Conservation (phyloP, 306 rosid species). For the Dryas alaskensis region DNA sequence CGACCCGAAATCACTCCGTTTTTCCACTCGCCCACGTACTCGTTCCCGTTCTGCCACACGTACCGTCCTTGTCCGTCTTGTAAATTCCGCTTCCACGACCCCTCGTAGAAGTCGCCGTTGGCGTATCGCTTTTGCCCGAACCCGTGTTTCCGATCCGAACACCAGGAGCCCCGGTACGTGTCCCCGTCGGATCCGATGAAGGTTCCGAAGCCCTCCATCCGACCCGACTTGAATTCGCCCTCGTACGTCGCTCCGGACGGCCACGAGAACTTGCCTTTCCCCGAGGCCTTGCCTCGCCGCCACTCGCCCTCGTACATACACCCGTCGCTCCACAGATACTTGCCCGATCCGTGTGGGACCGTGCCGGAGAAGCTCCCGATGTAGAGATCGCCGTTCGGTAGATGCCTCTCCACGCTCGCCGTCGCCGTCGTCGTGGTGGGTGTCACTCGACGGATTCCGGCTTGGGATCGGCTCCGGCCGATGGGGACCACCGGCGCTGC, state of each 20-base stretch:
- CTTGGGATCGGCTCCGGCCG: constrained; percentile 61
- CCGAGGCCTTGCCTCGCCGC: constrained; percentile 86
- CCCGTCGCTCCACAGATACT: constrained; percentile 86
- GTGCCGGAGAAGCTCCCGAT: constrained; percentile 68
- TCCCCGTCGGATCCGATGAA: constrained; percentile 86
- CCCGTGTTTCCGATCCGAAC: constrained; percentile 71
- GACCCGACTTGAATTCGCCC: constrained; percentile 89
- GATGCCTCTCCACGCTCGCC: constrained; percentile 33
- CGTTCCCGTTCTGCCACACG: constrained; percentile 87
- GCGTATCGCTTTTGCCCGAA: constrained; percentile 69
- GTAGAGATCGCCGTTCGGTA: constrained; percentile 87
- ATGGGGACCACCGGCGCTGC: constrained; percentile 21
- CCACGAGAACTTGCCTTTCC: constrained; percentile 91
- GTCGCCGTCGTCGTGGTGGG: constrained; percentile 40
- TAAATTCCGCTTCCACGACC: constrained; percentile 68
- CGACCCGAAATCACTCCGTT: constrained; percentile 72
- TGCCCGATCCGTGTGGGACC: constrained; percentile 81
- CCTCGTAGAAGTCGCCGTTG: constrained; percentile 82
- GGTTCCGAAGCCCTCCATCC: constrained; percentile 84
- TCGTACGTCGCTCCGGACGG: constrained; percentile 90
- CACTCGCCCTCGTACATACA: constrained; percentile 95
- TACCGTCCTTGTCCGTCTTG: constrained; percentile 87
- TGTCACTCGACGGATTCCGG: constrained; percentile 56
- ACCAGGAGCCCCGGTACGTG: constrained; percentile 75
- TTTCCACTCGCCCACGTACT: constrained; percentile 82